A percentile compares a stretch with the other conserved stretches of the same genome.
Evolutionary conservation across 2,329 filamentous ascomycete species (phyloP).

Genomic region (Neopestalotiopsis sp.): DNA sequence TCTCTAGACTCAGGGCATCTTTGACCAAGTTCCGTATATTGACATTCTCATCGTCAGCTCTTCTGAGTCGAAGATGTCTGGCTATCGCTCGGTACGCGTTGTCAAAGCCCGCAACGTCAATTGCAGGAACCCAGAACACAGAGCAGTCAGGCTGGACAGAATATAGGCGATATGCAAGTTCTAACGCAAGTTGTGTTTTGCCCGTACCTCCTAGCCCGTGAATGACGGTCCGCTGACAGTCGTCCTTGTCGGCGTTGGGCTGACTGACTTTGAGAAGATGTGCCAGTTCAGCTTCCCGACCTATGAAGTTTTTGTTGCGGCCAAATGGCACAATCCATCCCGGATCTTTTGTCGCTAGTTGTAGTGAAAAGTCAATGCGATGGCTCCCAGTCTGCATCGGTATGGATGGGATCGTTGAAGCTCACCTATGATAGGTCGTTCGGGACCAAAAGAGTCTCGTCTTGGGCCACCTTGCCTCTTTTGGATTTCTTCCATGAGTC

Average conservation of each 20-base stretch:
- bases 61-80: slow-evolving; percentile 29
- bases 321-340: slow-evolving; percentile 9
- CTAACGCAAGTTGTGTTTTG: slow-evolving; percentile 44
- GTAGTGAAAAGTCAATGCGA: neutral
- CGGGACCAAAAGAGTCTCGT: neutral
- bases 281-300: neutral
- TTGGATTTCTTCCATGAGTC: slow-evolving; percentile 21
- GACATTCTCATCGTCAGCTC: slow-evolving; percentile 34
- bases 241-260: slow-evolving; percentile 14
- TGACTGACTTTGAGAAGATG: neutral
- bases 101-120: slow-evolving; percentile 30
- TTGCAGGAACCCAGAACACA: neutral
- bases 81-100: slow-evolving; percentile 41
- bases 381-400: too few relatives aligned
- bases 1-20: slow-evolving; percentile 30
- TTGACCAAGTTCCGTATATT: slow-evolving; percentile 43
- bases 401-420: neutral
- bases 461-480: slow-evolving; percentile 9
- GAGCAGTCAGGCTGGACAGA: neutral
- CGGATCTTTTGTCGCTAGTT: neutral
- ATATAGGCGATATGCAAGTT: slow-evolving; percentile 23
- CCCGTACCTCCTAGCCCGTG: slow-evolving; percentile 40
- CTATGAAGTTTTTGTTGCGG: slow-evolving; percentile 1
- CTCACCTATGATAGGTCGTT: neutral
- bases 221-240: slow-evolving; percentile 32